phyloP scores from a whole-genome alignment of 768 basidiomycete genomes.

The Kondoa malvinella region DNA sequence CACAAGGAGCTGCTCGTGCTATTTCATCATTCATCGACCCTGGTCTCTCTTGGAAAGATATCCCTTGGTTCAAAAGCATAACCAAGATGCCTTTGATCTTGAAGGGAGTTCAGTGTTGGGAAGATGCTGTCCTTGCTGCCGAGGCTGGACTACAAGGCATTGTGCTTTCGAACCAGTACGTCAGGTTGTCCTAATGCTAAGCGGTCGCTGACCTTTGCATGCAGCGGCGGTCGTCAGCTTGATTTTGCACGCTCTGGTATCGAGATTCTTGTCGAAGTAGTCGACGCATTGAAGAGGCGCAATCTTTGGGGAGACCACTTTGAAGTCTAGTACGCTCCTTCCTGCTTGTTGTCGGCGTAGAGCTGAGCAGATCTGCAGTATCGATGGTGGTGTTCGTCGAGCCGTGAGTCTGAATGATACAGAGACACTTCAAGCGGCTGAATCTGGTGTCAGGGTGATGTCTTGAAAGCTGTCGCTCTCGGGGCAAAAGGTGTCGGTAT shows the following conservation, averaged over 20 bases:
- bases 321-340: slow-evolving; percentile 44
- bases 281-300: slow-evolving; percentile 48
- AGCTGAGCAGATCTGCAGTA: neutral
- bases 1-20: slow-evolving; percentile 82
- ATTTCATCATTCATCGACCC: slow-evolving; percentile 97
- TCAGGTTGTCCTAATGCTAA: slow-evolving; percentile 37
- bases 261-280: slow-evolving; percentile 76
- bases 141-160: slow-evolving; percentile 56
- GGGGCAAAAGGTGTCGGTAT: slow-evolving; percentile 31
- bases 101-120: slow-evolving; percentile 73
- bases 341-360: neutral
- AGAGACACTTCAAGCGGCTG: too few relatives aligned
- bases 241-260: slow-evolving; percentile 72
- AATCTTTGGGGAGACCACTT: slow-evolving; percentile 51
- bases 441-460: too few relatives aligned
- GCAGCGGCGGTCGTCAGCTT: slow-evolving; percentile 26
- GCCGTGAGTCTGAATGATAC: too few relatives aligned
- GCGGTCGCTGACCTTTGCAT: neutral
- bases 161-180: slow-evolving; percentile 77
- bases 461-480: slow-evolving; percentile 49
- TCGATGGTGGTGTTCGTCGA: slow-evolving; percentile 81
- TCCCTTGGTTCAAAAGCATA: slow-evolving; percentile 57
- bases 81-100: slow-evolving; percentile 75
- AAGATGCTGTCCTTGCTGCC: slow-evolving; percentile 73
- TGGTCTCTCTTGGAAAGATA: slow-evolving; percentile 64